Base-by-base conservation (phyloP, 2,329 filamentous ascomycete genomes). In the Aspergillus flavus region DNA sequence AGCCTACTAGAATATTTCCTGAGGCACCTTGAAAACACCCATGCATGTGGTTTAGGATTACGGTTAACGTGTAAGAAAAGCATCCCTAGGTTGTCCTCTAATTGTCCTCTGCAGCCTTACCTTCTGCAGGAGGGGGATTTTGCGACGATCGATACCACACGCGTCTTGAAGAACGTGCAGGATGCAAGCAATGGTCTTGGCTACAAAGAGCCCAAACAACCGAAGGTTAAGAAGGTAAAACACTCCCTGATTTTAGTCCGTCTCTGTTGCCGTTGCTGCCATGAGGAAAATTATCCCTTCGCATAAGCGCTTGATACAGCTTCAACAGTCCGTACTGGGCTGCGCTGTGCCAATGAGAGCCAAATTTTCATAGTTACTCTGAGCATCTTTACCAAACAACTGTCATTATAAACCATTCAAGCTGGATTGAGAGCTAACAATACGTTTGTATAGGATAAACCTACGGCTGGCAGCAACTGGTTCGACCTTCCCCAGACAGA, bases 401-500 rank as follows among this genome's bases (percentile, higher is more conserved):
- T 34, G 55, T 70, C 61, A 53, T 39, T 45, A 9, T 7, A 16
- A 32, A n/a, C 14, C 3, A n/a, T 5, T 19, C 1, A 41, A 28
- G 43, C 19, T 64, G 39, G 16, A 6, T 28, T 36, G 21, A 21
- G 50, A 11, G 50, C 66, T 73, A 63, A 67, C 53, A 23, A 30
- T 30, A 58, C 58, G 1, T 58, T 19, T 45, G 48, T 57, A 45
- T 54, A 79, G 73, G 86, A 86, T 72, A 87, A 86, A 76, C 82
- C 85, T 62, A 91, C 89, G 65, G 91, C 94, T 57, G 95, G 94
- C 52, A 79, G 88, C 19, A 84, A 91, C 62, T 98, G 94, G 94
- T 98, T 91, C 81, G 86, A 96, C 71, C 84, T 99, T 59, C 94
- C 94, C 6, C 89, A 89, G 72, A 97, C 94, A 30, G 84, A 92